phyloP scores from a whole-genome alignment of 257 asterid species.

The Orobanche coerulescens region DNA sequence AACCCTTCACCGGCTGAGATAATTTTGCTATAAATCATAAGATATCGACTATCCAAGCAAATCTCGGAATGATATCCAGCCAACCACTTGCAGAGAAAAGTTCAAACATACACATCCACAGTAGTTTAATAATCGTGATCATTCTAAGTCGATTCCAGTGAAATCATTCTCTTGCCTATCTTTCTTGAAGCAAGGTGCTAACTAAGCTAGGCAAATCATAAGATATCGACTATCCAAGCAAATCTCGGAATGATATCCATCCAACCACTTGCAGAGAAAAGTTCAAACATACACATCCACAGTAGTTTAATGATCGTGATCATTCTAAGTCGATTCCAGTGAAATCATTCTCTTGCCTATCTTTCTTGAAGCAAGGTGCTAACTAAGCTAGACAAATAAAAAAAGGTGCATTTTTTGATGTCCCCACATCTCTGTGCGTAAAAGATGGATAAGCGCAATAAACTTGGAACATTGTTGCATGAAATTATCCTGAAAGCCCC shows the following conservation, averaged over 20 bases:
- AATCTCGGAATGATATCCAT: no score
- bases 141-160: background rate
- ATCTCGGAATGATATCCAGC: no score
- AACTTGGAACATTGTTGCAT: background rate
- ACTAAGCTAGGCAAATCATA: background rate
- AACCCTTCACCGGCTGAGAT: no score
- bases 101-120: background rate
- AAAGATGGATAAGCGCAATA: background rate
- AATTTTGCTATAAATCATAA: no score
- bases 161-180: background rate
- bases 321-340: background rate
- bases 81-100: background rate
- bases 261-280: background rate
- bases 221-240: no score
- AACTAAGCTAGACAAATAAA: background rate
- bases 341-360: background rate
- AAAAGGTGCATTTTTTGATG: background rate
- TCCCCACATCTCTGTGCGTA: background rate
- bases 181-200: background rate
- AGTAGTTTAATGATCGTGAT: background rate
- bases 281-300: background rate
- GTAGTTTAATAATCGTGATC: background rate
- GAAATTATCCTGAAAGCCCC: background rate
- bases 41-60: no score
- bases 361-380: background rate